These are phyloP conservation scores for Hanseniaspora thailandica DNA, from an alignment of 805 yeast genomes.

Conservation along the genomic window DNA sequence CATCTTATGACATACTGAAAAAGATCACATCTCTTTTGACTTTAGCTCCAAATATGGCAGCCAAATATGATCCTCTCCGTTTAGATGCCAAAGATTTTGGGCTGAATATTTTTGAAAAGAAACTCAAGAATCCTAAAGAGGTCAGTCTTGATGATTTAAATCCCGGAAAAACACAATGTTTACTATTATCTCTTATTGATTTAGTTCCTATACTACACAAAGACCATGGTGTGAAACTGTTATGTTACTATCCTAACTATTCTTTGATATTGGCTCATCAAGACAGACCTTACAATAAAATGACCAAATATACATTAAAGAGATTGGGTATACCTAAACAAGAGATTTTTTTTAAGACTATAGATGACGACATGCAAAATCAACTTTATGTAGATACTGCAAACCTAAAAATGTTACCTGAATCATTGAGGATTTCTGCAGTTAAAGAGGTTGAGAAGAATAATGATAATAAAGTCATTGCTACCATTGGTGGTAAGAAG, in stretches of 20 bases:
- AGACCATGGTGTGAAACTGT: background rate
- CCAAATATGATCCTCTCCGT: no score
- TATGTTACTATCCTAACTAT: background rate
- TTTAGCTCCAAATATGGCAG: no score
- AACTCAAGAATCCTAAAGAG: background rate
- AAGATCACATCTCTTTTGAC: background rate
- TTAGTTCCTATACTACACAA: background rate
- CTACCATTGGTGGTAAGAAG: background rate
- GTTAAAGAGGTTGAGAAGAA: background rate
- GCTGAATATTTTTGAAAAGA: background rate
- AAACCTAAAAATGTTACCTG: background rate
- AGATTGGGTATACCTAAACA: background rate
- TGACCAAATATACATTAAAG: background rate
- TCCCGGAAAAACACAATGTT: background rate
- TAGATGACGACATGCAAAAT: background rate
- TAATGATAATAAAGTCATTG: conserved; percentile 9
- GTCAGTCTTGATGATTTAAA: background rate
- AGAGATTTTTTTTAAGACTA: background rate
- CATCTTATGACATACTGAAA: background rate
- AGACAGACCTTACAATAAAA: background rate
- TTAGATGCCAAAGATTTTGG: background rate
- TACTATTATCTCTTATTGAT: background rate
- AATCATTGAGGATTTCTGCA: background rate
- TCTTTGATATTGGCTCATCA: background rate
- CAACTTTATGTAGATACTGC: no score